A percentile compares a stretch with the other conserved stretches of the same genome.
These are phyloP conservation scores for Curvularia sp. DNA, from an alignment of 2,329 filamentous ascomycete genomes.

Conservation along the genomic window DNA sequence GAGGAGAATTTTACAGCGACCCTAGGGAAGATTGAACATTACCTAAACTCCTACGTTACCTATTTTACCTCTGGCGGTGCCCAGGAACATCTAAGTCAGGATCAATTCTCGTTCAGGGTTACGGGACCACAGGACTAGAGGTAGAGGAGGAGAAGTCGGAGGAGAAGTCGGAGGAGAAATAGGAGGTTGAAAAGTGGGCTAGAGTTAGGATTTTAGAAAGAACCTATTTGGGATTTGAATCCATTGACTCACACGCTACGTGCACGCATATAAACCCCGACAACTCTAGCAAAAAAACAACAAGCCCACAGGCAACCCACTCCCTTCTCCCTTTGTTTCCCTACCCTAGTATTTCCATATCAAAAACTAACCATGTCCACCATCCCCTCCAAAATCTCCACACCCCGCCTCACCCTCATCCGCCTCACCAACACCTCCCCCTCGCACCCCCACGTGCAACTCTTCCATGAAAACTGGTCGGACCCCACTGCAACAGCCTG, in stretches of 20 bases:
- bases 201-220: too few relatives aligned
- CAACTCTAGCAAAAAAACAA: neutral
- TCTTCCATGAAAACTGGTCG: slow-evolving; percentile 40
- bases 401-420: slow-evolving; percentile 33
- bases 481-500: slow-evolving; percentile 33
- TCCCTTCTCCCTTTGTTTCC: neutral
- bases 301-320: neutral
- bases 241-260: neutral
- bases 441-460: slow-evolving; percentile 31
- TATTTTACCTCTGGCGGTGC: too few relatives aligned
- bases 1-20: too few relatives aligned
- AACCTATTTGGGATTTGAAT: too few relatives aligned
- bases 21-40: too few relatives aligned
- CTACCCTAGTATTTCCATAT: neutral
- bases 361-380: neutral
- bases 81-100: too few relatives aligned
- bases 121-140: too few relatives aligned
- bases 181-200: too few relatives aligned
- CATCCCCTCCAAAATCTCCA: slow-evolving; percentile 19
- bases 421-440: slow-evolving; percentile 29
- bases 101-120: too few relatives aligned
- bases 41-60: too few relatives aligned
- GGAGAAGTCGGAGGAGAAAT: too few relatives aligned
- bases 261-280: neutral
- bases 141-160: too few relatives aligned